Percentiles rank a stretch among this genome's conserved stretches.
Conservation (phyloP, 2,329 filamentous ascomycete species). For the Acarospora socialis region DNA sequence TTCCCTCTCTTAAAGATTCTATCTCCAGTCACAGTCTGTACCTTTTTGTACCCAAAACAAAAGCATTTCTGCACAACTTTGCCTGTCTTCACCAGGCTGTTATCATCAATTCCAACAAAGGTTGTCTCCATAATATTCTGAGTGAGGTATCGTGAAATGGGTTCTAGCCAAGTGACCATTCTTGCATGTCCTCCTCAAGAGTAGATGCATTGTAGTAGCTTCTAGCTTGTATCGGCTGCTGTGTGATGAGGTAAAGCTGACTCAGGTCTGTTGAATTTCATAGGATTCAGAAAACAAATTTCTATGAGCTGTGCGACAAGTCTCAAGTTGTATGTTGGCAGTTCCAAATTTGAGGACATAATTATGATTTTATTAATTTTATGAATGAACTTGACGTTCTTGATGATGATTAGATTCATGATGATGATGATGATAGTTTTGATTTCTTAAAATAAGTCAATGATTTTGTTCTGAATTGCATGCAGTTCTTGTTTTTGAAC, state of each 20-base stretch:
- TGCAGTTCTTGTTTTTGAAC: too few species aligned
- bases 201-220: constrained; percentile 1
- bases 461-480: too few species aligned
- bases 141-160: constrained; percentile 1
- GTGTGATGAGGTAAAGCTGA: constrained; percentile 1
- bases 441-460: too few species aligned
- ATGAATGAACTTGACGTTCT: too few species aligned
- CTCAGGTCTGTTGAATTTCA: constrained; percentile 2
- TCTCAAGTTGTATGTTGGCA: too few species aligned
- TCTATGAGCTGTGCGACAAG: constrained; percentile 2
- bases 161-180: constrained; percentile 4
- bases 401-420: too few species aligned
- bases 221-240: constrained; percentile 2
- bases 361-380: too few species aligned
- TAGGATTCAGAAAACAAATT: not conserved
- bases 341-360: too few species aligned
- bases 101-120: constrained; percentile 1
- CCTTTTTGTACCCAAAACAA: not conserved
- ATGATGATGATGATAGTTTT: too few species aligned
- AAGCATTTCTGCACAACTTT: constrained; percentile 3
- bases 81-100: not conserved
- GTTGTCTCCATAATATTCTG: constrained; percentile 1
- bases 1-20: constrained; percentile 1
- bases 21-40: constrained; percentile 1
- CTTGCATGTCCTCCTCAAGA: not conserved